phyloP scores from a whole-genome alignment of 106 monocot genomes.

The Dendrobium officinale region DNA sequence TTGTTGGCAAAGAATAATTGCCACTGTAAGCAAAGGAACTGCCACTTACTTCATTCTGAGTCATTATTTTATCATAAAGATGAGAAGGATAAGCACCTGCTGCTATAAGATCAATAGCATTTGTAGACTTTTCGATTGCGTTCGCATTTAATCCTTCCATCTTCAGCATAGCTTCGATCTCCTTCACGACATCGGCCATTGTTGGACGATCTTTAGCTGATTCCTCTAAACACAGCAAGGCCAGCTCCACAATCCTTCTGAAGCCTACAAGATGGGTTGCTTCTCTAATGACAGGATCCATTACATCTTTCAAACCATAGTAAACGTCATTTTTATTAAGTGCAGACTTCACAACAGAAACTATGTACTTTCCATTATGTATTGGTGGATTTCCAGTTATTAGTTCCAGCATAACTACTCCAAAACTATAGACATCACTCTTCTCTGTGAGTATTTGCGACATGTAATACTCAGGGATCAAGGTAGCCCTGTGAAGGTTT shows the following conservation, averaged over 20 bases:
- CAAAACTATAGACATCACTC: slow-evolving; percentile 83
- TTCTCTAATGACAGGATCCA: slow-evolving; percentile 44
- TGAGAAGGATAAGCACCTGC: background rate
- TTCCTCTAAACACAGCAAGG: slow-evolving; percentile 55
- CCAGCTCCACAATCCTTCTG: slow-evolving; percentile 40
- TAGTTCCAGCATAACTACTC: slow-evolving; percentile 74
- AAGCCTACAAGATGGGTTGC: slow-evolving; percentile 23
- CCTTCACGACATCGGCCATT: slow-evolving; percentile 71
- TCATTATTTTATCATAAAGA: background rate
- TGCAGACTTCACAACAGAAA: slow-evolving; percentile 25
- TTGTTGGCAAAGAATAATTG: background rate
- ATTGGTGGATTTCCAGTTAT: slow-evolving; percentile 43
- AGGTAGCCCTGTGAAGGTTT: slow-evolving; percentile 50
- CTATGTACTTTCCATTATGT: slow-evolving; percentile 48
- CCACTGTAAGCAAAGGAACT: background rate
- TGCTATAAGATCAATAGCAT: background rate
- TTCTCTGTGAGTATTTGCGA: slow-evolving; percentile 58
- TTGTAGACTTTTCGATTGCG: slow-evolving; percentile 2
- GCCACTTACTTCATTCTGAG: background rate
- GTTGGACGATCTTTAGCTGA: slow-evolving; percentile 31
- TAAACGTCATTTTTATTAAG: slow-evolving; percentile 30
- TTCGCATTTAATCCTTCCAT: slow-evolving; percentile 12
- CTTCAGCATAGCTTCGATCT: slow-evolving; percentile 41
- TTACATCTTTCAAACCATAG: slow-evolving; percentile 35
- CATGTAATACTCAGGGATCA: slow-evolving; percentile 78